Conservation (phyloP, 805 yeast species). For the Nakazawaea populi region DNA sequence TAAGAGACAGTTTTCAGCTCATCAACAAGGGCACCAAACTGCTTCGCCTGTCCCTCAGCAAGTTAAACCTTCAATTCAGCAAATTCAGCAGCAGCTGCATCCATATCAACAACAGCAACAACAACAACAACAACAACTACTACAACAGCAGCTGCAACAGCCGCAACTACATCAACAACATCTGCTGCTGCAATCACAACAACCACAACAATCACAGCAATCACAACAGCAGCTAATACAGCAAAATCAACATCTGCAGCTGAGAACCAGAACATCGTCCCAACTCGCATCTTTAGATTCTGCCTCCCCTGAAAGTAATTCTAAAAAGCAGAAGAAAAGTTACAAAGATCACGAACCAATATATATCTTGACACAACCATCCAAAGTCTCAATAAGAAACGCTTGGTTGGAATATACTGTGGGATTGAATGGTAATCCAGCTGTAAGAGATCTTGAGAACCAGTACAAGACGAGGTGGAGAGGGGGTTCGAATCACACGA, state of each 20-base stretch:
- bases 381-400: slow-evolving; percentile 12
- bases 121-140: slow-evolving; percentile 11
- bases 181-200: no score
- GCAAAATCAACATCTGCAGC: neutral
- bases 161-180: neutral
- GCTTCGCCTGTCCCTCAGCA: neutral
- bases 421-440: slow-evolving; percentile 35
- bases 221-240: slow-evolving; percentile 11
- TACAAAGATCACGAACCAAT: slow-evolving; percentile 12
- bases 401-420: slow-evolving; percentile 26
- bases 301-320: slow-evolving; percentile 15
- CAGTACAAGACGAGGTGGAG: slow-evolving; percentile 37
- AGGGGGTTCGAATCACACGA: slow-evolving; percentile 25
- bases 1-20: slow-evolving; percentile 8
- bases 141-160: slow-evolving; percentile 9
- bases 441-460: slow-evolving; percentile 32
- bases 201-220: slow-evolving; percentile 4
- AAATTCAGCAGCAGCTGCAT: slow-evolving; percentile 9
- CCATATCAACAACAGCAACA: slow-evolving; percentile 13
- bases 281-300: slow-evolving; percentile 6
- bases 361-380: slow-evolving; percentile 12
- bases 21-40: slow-evolving; percentile 11
- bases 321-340: slow-evolving; percentile 15
- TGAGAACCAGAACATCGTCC: slow-evolving; percentile 6
- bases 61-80: neutral